phyloP scores from a whole-genome alignment of 2,329 filamentous ascomycete species.

The Cadophora gregata region DNA sequence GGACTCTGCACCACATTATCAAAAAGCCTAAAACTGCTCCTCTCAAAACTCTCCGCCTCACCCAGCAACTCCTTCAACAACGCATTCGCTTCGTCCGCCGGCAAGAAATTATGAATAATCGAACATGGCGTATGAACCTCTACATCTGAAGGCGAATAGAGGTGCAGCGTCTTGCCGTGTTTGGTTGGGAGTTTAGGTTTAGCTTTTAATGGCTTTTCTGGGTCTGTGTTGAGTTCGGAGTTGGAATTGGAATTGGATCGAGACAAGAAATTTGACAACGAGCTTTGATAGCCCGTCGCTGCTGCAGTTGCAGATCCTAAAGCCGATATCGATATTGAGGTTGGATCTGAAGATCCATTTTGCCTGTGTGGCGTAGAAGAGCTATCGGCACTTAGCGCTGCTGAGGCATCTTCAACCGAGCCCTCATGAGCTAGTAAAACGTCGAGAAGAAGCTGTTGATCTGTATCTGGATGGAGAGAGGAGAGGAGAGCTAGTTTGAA shows the following conservation, averaged over 20 bases:
- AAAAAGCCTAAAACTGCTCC: constrained; percentile 82
- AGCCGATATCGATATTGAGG: constrained; percentile 39
- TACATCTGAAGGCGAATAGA: constrained; percentile 83
- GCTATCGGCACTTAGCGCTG: constrained; percentile 53
- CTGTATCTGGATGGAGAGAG: constrained; percentile 72
- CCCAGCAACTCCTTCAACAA: constrained; percentile 77
- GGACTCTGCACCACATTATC: constrained; percentile 85
- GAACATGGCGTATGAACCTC: constrained; percentile 86
- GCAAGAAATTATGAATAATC: constrained; percentile 90
- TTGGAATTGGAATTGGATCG: constrained; percentile 27
- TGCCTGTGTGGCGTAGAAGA: constrained; percentile 22
- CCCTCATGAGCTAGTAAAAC: constrained; percentile 79
- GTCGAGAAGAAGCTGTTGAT: constrained; percentile 76
- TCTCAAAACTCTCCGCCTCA: constrained; percentile 74
- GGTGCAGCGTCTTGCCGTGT: constrained; percentile 81
- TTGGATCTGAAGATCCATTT: background rate
- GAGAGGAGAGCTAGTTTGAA: constrained; percentile 84
- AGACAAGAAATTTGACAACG: constrained; percentile 58
- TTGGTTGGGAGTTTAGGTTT: constrained; percentile 66
- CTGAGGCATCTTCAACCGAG: constrained; percentile 69
- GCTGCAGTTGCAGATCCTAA: no score
- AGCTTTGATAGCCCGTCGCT: constrained; percentile 63
- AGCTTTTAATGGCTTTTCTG: background rate
- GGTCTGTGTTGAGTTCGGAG: background rate
- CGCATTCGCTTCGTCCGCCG: constrained; percentile 70